Base-by-base conservation (phyloP, 1,284 basidiomycete genomes). In the Vanrija sp. region DNA sequence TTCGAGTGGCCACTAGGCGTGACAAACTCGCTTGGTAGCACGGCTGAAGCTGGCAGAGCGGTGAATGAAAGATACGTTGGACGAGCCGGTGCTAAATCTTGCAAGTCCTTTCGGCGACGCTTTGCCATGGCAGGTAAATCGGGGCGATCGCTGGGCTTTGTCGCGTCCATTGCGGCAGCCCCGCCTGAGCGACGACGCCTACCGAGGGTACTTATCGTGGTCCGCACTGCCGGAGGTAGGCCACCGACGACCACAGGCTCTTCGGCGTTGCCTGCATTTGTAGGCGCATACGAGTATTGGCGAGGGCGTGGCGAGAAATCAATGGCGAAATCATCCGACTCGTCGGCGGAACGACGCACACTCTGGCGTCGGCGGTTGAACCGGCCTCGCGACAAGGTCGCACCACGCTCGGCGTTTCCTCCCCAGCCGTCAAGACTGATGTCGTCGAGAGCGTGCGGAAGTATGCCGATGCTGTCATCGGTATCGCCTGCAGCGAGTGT, bases 21-120 rank as follows among this genome's bases (percentile, higher is more conserved):
- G 18, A 45, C 36, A 10, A 61, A 61, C 31, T 39, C 46, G 45
- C 48, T 38, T 0, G 54, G 58, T 10, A 54, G 44, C 10, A 38
- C 24, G 1, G 61, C 43, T 16, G 42, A 27, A 6, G 49, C 44
- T 2, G 60, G 46, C 6, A 57, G 37, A 25, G 53, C 52, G 22
- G 60, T 63, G 57, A 82, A 75, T 60, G 82, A 76, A 56, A 84
- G 79, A 49, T 85, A 60, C 2, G 14, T 31, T 2, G 57, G 57
- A n/a, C 37, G 36, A 19, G 49, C 46, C 23, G 41, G 18, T 5
- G 39, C 31, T 12, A 14, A 9, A 31, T 31, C 31, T 31, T 12
- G 31, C 31, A 31, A 12, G 31, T 31, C 31, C 31, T 31, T 31
- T 31, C 31, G 31, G 31, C 31, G 31, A 31, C 31, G 31, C 12